These are phyloP conservation scores for Penicillium arizonense DNA, from an alignment of 495 filamentous ascomycete species.

Conservation along the genomic window DNA sequence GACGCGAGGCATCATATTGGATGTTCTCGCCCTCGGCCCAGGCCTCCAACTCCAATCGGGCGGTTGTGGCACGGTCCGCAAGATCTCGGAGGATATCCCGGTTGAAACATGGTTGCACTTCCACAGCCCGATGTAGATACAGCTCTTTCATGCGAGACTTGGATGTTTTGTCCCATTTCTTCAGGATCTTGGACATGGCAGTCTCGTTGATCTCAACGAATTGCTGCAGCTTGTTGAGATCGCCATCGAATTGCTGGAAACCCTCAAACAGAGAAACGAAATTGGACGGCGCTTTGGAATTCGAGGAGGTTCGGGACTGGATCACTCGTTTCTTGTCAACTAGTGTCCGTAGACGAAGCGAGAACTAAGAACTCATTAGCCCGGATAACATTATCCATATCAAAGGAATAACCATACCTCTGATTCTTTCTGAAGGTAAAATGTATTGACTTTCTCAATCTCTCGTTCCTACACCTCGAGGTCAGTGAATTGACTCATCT, in stretches of 20 bases:
- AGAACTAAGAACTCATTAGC: conserved; percentile 59
- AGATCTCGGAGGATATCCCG: conserved; percentile 92
- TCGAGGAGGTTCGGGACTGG: conserved; percentile 68
- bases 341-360: conserved; percentile 84
- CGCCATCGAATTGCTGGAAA: conserved; percentile 93
- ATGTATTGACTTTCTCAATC: conserved; percentile 96
- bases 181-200: conserved; percentile 96
- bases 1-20: conserved; percentile 64
- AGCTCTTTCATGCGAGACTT: conserved; percentile 98
- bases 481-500: not conserved
- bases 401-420: conserved; percentile 60
- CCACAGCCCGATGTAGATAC: conserved; percentile 91
- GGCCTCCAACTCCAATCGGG: conserved; percentile 85
- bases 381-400: not conserved
- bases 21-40: conserved; percentile 97
- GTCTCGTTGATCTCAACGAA: conserved; percentile 98
- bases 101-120: conserved; percentile 98
- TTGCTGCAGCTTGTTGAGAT: conserved; percentile 96
- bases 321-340: conserved; percentile 91
- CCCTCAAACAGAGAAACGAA: conserved; percentile 94
- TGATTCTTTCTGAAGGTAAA: conserved; percentile 96
- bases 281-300: conserved; percentile 83
- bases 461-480: conserved; percentile 74
- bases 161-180: conserved; percentile 99
- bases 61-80: conserved; percentile 93